phyloP scores from a whole-genome alignment of 2,329 filamentous ascomycete species.

The Helotiales sp. region DNA sequence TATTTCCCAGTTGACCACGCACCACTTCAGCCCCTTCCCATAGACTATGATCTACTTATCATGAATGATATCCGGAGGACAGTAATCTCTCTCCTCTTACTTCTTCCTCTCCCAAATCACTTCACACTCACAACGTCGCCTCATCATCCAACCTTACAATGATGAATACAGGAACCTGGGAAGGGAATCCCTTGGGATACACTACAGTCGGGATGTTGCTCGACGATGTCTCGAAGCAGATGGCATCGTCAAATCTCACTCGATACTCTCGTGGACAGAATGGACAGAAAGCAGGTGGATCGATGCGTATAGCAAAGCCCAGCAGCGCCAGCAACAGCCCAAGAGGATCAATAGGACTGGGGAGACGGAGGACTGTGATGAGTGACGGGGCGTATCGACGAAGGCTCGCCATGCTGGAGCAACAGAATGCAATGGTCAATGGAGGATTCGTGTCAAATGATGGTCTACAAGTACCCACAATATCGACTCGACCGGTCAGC shows the following conservation, averaged over 20 bases:
- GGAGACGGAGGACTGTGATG: slow-evolving; percentile 62
- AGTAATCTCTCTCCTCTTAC: slow-evolving; percentile 14
- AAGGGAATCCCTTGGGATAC: slow-evolving; percentile 40
- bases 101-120: slow-evolving; percentile 9
- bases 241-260: slow-evolving; percentile 52
- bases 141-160: slow-evolving; percentile 18
- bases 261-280: slow-evolving; percentile 56
- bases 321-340: slow-evolving; percentile 73
- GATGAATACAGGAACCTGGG: slow-evolving; percentile 39
- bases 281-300: slow-evolving; percentile 54
- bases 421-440: slow-evolving; percentile 53
- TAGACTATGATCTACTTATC: slow-evolving; percentile 30
- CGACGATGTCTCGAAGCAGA: slow-evolving; percentile 59
- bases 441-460: slow-evolving; percentile 47
- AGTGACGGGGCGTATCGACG: slow-evolving; percentile 48
- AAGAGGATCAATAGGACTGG: slow-evolving; percentile 54
- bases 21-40: slow-evolving; percentile 29
- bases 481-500: slow-evolving; percentile 66
- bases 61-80: slow-evolving; percentile 27
- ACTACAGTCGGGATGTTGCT: slow-evolving; percentile 51
- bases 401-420: slow-evolving; percentile 40
- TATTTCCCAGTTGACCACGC: slow-evolving; percentile 32
- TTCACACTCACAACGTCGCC: not conserved
- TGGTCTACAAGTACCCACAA: slow-evolving; percentile 39
- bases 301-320: slow-evolving; percentile 68